Evolutionary conservation across 768 basidiomycete species (phyloP).

Genomic region (Lentinula aciculospora): DNA sequence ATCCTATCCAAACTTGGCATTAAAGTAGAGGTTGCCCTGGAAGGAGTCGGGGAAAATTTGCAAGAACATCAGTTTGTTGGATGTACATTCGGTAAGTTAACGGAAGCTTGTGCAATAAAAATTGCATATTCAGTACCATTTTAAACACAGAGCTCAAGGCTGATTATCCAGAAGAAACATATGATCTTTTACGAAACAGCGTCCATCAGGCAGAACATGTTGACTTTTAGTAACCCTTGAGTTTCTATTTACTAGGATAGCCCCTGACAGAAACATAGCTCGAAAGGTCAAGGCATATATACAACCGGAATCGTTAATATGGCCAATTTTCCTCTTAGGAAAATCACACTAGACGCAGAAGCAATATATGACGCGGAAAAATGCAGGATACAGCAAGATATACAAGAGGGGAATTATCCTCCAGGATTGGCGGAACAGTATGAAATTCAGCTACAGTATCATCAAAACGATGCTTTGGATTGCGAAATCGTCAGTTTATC

Average conservation of each 20-base stretch:
- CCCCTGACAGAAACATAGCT: conserved; percentile 9
- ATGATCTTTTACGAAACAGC: conserved; percentile 24
- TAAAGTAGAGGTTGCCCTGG: conserved; percentile 20
- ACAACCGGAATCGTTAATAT: conserved; percentile 12
- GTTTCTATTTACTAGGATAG: background rate
- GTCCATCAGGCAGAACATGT: conserved; percentile 20
- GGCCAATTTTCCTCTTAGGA: conserved; percentile 13
- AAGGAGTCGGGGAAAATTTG: conserved; percentile 49
- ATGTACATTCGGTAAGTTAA: background rate
- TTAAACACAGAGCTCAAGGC: conserved; percentile 21
- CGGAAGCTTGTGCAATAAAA: background rate
- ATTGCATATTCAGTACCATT: conserved; percentile 1
- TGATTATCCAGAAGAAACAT: conserved; percentile 18
- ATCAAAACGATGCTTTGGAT: conserved; percentile 15
- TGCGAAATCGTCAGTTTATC: conserved; percentile 27
- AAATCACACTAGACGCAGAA: conserved; percentile 11
- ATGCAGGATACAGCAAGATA: conserved; percentile 5
- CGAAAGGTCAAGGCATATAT: conserved; percentile 11
- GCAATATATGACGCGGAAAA: conserved; percentile 9
- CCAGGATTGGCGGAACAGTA: conserved; percentile 11
- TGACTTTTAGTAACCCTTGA: conserved; percentile 28
- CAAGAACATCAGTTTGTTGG: conserved; percentile 38
- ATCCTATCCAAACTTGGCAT: conserved; percentile 36
- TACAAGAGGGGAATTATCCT: conserved; percentile 6
- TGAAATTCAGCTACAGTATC: conserved; percentile 10